Percentiles rank a stretch among this genome's conserved stretches.
These are phyloP conservation scores for Arthromyces matolae DNA, from an alignment of 768 basidiomycete genomes.

Conservation along the genomic window DNA sequence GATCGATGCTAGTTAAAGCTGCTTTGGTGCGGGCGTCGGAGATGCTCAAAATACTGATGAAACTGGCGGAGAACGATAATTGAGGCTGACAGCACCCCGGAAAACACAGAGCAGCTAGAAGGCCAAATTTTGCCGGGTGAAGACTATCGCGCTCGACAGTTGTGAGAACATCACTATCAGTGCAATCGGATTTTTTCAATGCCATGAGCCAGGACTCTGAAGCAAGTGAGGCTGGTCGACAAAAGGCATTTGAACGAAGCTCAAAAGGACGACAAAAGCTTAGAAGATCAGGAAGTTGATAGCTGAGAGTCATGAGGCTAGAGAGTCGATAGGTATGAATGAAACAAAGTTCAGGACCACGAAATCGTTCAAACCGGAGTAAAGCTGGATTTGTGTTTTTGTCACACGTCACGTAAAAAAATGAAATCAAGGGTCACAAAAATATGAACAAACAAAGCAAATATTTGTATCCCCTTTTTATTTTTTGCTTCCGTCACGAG, in stretches of 20 bases:
- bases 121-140: slow-evolving; percentile 34
- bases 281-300: slow-evolving; percentile 41
- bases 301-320: slow-evolving; percentile 30
- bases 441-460: slow-evolving; percentile 3
- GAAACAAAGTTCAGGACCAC: not conserved
- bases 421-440: slow-evolving; percentile 15
- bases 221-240: slow-evolving; percentile 27
- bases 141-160: slow-evolving; percentile 25
- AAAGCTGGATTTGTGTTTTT: slow-evolving; percentile 1
- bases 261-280: slow-evolving; percentile 29
- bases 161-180: slow-evolving; percentile 18
- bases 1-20: slow-evolving; percentile 10
- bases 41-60: slow-evolving; percentile 40
- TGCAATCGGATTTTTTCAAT: slow-evolving; percentile 12
- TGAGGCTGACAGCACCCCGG: slow-evolving; percentile 57
- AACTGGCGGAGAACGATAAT: slow-evolving; percentile 48
- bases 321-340: too few species aligned
- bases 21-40: slow-evolving; percentile 25
- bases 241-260: slow-evolving; percentile 38
- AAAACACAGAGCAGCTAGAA: slow-evolving; percentile 57
- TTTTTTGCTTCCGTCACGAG: slow-evolving; percentile 18
- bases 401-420: slow-evolving; percentile 10
- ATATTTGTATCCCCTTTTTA: not conserved
- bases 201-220: slow-evolving; percentile 31
- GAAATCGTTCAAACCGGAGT: slow-evolving; percentile 5